Evolutionary conservation across 2,329 filamentous ascomycete species (phyloP).

Genomic region (Podosphaera xanthii): DNA sequence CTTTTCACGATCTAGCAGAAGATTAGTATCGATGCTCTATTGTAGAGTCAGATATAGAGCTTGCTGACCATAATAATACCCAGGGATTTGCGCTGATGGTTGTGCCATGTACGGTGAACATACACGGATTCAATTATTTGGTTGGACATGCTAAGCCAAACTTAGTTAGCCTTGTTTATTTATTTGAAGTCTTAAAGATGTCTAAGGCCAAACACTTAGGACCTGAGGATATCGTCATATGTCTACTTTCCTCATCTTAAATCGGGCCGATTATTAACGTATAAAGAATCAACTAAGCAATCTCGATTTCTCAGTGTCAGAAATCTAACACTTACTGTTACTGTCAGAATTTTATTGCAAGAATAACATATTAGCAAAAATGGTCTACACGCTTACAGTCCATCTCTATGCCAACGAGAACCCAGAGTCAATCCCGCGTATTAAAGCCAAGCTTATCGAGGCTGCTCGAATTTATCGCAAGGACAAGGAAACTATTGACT

Average conservation of each 20-base stretch:
- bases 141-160: too few relatives aligned
- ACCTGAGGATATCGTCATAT: too few relatives aligned
- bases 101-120: conserved; percentile 1
- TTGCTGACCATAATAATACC: conserved; percentile 28
- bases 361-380: conserved; percentile 11
- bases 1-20: conserved; percentile 28
- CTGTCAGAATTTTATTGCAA: neutral
- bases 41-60: too few relatives aligned
- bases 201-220: too few relatives aligned
- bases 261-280: too few relatives aligned
- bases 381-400: conserved; percentile 48
- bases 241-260: too few relatives aligned
- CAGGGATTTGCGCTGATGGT: conserved; percentile 21
- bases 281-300: neutral
- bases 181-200: too few relatives aligned
- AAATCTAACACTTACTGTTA: neutral
- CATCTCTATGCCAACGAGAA: conserved; percentile 49
- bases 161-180: too few relatives aligned
- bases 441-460: conserved; percentile 51
- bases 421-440: conserved; percentile 36
- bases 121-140: too few relatives aligned
- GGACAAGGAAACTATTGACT: conserved; percentile 45
- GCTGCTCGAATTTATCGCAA: conserved; percentile 50
- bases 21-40: neutral
- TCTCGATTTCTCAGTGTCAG: neutral